Base-by-base conservation (phyloP, 495 filamentous ascomycete genomes). In the Usnea hakonensis region DNA sequence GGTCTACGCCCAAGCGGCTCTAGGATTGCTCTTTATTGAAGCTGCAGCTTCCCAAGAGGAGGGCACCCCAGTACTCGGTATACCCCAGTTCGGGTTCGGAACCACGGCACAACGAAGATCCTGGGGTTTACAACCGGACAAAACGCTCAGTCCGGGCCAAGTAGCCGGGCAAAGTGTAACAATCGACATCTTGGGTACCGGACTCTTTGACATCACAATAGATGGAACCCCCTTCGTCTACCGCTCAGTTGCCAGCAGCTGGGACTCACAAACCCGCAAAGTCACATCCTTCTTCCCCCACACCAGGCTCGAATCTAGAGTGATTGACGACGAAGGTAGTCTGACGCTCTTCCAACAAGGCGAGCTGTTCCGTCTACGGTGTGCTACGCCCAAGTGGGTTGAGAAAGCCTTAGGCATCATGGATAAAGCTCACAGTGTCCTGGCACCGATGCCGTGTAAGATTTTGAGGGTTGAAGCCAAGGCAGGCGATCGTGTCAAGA, bases 391-490 rank as follows among this genome's bases (percentile, higher is more conserved):
- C 0, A 78, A 76, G 10, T 97, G 92, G 91, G 85, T 87, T 65
- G 90, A 90, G 64, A 91, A 93, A 72, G 91, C 90, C 8, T 75
- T 95, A 13, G 93, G 92, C 1, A 74, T 89, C 63, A 91, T 89
- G 70, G 90, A 95, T 69, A 79, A 83, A 0, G 76, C 84, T 23
- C 93, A 93, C 62, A 94, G 87, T 69, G 91, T 97, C 17, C 75
- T 90, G 54, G 88, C 92, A 30, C 92, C 92, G 2, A 96, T 97
- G 92, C 92, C 92, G 14, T 96, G 92, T 75, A 97, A 96, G 76
- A 84, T 96, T 7, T 74, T 96, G 63, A 82, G 90, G 57, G 90
- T 95, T 36, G 87, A 92, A 71, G 89, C 93, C 59, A 74, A 83
- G 58, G 90, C 87, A 60, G 95, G 94, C 0, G 86, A 92, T 64